Base-by-base conservation (phyloP, 441 rosid genomes). In the Gossypium lobatum region DNA sequence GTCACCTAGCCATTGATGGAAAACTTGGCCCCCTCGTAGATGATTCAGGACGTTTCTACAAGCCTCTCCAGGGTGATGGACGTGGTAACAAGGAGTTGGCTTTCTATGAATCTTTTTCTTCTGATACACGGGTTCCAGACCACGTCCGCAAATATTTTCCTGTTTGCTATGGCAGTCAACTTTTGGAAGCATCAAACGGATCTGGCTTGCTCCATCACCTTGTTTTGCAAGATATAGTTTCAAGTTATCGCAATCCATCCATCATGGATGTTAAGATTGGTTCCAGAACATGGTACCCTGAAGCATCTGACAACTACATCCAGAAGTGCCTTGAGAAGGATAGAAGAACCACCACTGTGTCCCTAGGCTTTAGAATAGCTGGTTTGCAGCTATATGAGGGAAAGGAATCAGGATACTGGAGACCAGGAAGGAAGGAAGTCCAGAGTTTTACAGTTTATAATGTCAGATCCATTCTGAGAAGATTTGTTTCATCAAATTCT, bases 241-340 rank as follows among this genome's bases (percentile, higher is more conserved):
- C 86, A 0, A 67, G 59, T 48, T 73, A 45, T 42, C 11, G 21
- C 3, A 81, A 80, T 70, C 98, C 98, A 23, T 92, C 92, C 8
- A 73, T 96, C 58, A 88, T 92, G 83, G 99, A 96, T 78, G 77
- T 92, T 54, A 93, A 96, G 87, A 87, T 93, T 78, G 99, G 99
- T 80, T 82, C 97, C 45, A 86, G 98, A 79, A 93, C 99, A 31
- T 93, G 99, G 99, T 89, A 92, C 76, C 96, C 97, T 13, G 82
- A 84, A 76, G 94, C 96, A 45, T 79, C 92, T 6, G 88, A 96
- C 63, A 85, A 89, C 58, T 93, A 96, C 80, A 79, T 88, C 72
- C 80, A 83, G 34, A 86, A 73, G 60, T 93, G 98, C 78, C 45
- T 91, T 4, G 73, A 62, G 85, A 93, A 92, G 83, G 99, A 93